Base-by-base conservation (phyloP, 1,284 basidiomycete species). In the Ganoderma multipileum region DNA sequence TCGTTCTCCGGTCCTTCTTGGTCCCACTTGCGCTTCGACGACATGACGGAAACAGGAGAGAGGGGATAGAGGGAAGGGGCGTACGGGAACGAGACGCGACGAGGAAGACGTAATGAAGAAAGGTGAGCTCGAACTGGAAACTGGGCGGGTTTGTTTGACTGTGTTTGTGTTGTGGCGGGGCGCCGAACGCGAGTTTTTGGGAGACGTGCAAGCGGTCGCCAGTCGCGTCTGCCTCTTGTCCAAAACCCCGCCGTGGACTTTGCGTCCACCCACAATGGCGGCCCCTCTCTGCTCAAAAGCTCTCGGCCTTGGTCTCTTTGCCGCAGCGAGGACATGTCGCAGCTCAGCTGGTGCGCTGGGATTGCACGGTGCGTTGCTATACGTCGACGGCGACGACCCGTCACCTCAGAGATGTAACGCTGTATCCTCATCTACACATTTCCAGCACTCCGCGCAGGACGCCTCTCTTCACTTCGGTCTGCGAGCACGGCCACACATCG, bases 11-110 rank as follows among this genome's bases (percentile, higher is more conserved):
- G 82, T n/a, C 82, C 86, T 42, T 87, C 86, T 73, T 92, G 89
- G 74, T 92, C 91, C 90, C 90, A 92, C 81, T 91, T 92, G 79
- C 91, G 86, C 80, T 91, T 91, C 28, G 87, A 85, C 23, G 86
- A 85, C 87, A 88, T 88, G 60, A 61, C 20, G 57, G 63, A 55
- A 64, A 14, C 23, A 44, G 66, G 30, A 52, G 36, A 41, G 58
- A 36, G 33, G 36, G 52, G 66, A 60, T 28, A 61, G 67, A 63
- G 42, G 4, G 61, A 33, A 59, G 58, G 36, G 44, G 54, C 30
- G 28, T 30, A 30, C 16, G 52, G n/a, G 62, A 26, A 38, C 26
- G 20, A 47, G 50, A 64, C 18, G 57, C 38, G 47, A 54, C 50
- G 38, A 33, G 50, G 38, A 62, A 42, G 42, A 62, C 44, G 55